Base-by-base conservation (phyloP, 2,329 filamentous ascomycete species). In the Penicillium sp. region DNA sequence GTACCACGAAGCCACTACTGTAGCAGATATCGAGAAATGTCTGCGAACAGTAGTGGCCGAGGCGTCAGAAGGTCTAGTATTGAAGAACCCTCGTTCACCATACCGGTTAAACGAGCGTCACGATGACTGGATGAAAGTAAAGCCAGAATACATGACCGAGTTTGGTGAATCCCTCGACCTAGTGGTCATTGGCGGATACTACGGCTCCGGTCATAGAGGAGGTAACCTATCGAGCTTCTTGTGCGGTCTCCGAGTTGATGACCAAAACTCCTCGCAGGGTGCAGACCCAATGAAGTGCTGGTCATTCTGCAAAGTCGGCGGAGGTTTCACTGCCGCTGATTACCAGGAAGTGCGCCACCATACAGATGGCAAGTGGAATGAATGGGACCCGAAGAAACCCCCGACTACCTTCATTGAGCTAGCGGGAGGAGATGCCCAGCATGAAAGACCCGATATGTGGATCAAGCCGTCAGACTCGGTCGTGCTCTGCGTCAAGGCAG, bases 251-350 rank as follows among this genome's bases (percentile, higher is more conserved):
- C 86, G 92, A 30, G 88, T 90, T 0, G 88, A 92, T 56, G 86
- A 90, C 66, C 86, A 89, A 63, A 85, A 91, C 35, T 84, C 90
- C 37, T 80, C 83, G 38, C 77, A 78, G 26, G 81, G 80, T 12
- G 70, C 76, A 5, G 85, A 88, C 64, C 85, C 88, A 0, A 89
- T 91, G 78, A 93, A 92, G 75, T 96, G 89, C 72, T 91, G 89
- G 70, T 97, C 93, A n/a, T 97, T 99, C 80, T 96, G 93, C 84
- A 97, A 95, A 76, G 95, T 99, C 17, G 95, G 95, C n/a, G 95
- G 95, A 57, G 95, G 95, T 0, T 93, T 98, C 75, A 88, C 86
- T 15, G 89, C 88, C 0, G 87, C 91, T 56, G 95, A 99, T 72
- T 98, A 97, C 74, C 88, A 90, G 0, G 87, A 90, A 60, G 89